Evolutionary conservation across 129 eudicot species (phyloP), one percentile per base, ranked within the genome.

Genomic region (Centaurea solstitialis): DNA sequence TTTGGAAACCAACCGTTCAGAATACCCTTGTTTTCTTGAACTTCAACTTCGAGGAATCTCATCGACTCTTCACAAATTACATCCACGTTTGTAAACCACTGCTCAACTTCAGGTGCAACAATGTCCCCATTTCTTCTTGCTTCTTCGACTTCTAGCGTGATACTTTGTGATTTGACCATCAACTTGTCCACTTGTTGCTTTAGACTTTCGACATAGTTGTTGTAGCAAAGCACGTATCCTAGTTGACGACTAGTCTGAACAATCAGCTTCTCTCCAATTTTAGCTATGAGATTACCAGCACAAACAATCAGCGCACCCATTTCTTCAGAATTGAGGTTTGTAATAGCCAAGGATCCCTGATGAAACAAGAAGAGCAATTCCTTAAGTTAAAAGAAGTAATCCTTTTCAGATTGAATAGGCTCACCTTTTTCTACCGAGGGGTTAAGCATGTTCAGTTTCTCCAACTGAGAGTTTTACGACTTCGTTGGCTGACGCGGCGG

Each of bases 401-500:
- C 70, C 62, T 83, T 21, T 78, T 73, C 67, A 80, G 80, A 67
- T 66, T 78, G 26, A 50, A 77, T 47, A 47, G 39, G 66, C 76
- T 83, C 20, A 73, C 83, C 18, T 83, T 35, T 67, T 83, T 83
- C 66, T 83, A 79, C 71, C 39, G 66, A 73, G 87, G 87, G 75
- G 59, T 83, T 73, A 80, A 83, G 59, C 80, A 83, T 68, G 53
- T 83, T 59, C 80, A 78, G 79, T 79, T 83, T 83, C 80, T 83
- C 64, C 87, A 83, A 73, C 50, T 83, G 15, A 78, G 67, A 73
- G 80, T 78, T 26, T 43, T 83, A 74, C 76, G 76, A 47, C 83
- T 83, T 22, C 72, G 83, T 47, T 83, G 79, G 83, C 66, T 83
- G n/a, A n/a, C n/a, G n/a, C n/a, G n/a, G n/a, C n/a, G n/a, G n/a